Evolutionary conservation across 495 filamentous ascomycete species (phyloP).

Genomic region (Xylaria intraflava): DNA sequence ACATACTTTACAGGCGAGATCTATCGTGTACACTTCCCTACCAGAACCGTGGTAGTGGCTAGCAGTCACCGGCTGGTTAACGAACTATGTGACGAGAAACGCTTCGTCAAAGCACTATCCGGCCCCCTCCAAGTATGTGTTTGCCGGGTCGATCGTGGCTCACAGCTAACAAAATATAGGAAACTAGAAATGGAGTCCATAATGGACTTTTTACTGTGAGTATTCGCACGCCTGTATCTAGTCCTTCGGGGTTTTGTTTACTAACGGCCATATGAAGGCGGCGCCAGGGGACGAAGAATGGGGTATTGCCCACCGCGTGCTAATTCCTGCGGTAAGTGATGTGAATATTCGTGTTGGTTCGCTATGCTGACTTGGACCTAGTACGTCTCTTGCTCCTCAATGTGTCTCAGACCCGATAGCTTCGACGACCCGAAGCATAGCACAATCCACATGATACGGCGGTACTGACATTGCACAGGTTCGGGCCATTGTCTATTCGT

Average conservation of each 20-base stretch:
- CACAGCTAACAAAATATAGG: conserved; percentile 19
- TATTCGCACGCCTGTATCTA: not conserved
- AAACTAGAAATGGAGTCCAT: conserved; percentile 53
- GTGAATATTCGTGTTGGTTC: not conserved
- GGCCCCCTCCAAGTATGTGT: conserved; percentile 15
- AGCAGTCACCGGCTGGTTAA: conserved; percentile 52
- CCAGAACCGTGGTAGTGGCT: conserved; percentile 30
- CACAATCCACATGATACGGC: not conserved
- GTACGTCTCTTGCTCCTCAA: not conserved
- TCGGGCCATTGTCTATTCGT: conserved; percentile 64
- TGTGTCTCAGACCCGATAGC: not conserved
- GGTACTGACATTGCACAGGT: conserved; percentile 29
- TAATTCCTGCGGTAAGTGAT: conserved; percentile 14
- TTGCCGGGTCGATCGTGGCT: not conserved
- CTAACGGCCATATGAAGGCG: conserved; percentile 30
- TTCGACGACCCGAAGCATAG: conserved; percentile 18
- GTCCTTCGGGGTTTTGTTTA: not conserved
- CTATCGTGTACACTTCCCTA: conserved; percentile 22
- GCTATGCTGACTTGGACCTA: conserved; percentile 1
- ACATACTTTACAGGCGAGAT: conserved; percentile 19
- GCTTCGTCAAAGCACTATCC: conserved; percentile 53
- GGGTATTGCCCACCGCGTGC: conserved; percentile 61
- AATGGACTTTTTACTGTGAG: conserved; percentile 62
- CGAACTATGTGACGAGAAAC: conserved; percentile 61
- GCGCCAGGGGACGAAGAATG: conserved; percentile 56